phyloP scores from a whole-genome alignment of 768 basidiomycete species.

The Psilocybe subaeruginosa region DNA sequence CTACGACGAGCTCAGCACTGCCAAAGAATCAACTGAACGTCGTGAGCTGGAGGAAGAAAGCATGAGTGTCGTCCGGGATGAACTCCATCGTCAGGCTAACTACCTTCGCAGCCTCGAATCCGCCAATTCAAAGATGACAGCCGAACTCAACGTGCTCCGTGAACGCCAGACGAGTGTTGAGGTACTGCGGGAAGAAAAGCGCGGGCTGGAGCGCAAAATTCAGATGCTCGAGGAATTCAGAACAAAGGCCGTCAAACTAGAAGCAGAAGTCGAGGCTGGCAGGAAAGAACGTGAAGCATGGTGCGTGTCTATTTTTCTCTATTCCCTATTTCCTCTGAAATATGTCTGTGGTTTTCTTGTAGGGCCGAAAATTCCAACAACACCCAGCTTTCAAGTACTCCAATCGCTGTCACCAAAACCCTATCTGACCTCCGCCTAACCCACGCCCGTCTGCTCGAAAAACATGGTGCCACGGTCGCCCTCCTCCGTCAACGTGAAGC shows the following conservation, averaged over 20 bases:
- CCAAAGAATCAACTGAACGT: conserved; percentile 30
- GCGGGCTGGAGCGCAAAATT: conserved; percentile 58
- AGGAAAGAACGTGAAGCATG: conserved; percentile 60
- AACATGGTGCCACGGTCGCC: conserved; percentile 62
- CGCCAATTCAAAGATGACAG: conserved; percentile 54
- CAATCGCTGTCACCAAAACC: conserved; percentile 58
- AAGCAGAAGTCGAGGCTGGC: conserved; percentile 68
- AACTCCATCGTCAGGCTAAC: conserved; percentile 65
- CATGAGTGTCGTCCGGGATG: conserved; percentile 67
- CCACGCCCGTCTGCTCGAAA: conserved; percentile 67
- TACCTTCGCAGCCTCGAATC: conserved; percentile 65
- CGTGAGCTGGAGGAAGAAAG: conserved; percentile 48
- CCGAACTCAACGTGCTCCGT: conserved; percentile 56
- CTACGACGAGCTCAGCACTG: conserved; percentile 45
- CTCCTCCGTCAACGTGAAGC: conserved; percentile 55
- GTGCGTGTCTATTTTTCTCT: conserved; percentile 32
- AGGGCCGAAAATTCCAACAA: conserved; percentile 41
- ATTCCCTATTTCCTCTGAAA: conserved; percentile 2
- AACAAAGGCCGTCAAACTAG: conserved; percentile 55
- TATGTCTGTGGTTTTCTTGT: neutral
- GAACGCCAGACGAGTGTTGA: conserved; percentile 65
- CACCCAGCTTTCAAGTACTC: conserved; percentile 40
- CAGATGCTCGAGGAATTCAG: conserved; percentile 54
- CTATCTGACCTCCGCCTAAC: conserved; percentile 63
- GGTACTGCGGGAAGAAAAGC: conserved; percentile 76